Evolutionary conservation across 345 rosid genomes (phyloP), one percentile per base, ranked within the genome.

Genomic region (Acer campestre): DNA sequence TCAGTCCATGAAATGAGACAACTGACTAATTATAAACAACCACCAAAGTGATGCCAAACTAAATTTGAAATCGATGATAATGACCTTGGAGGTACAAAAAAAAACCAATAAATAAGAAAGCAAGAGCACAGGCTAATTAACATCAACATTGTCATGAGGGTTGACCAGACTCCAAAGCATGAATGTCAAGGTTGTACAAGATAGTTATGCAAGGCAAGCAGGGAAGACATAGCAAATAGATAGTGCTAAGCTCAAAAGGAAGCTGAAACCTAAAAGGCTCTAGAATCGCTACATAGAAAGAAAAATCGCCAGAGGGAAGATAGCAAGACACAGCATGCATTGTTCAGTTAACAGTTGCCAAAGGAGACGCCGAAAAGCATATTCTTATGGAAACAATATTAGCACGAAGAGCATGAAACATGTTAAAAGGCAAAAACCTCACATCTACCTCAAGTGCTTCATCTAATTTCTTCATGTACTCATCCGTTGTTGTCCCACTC

Each of bases 401-500:
- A 56, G 64, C 9, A 67, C 20, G 29, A 29, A 48, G 75, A 62
- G 67, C 10, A 63, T 20, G 65, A 58, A 61, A 46, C 18, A 48
- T 46, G 71, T 22, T 18, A 20, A 78, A 78, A 70, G 62, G 67
- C 10, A 77, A 66, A 22, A 59, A 59, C 59, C 70, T 8, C 25
- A 76, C 63, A 76, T 61, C 61, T 80, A 95, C 99, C 97, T 87
- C 85, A 82, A 95, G 98, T 44, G 99, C 96, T 80, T 92, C 88
- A 79, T 92, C 97, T 83, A 95, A 85, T 84, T 82, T 87, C 74
- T 73, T 84, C 85, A 95, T 80, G 84, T 95, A 95, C 72, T 83
- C 91, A 65, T 85, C 86, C 7, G 98, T 93, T 22, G 73, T 81
- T 38, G 99, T 94, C 77, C 97, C 99, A 80, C 92, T 89, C 99